A percentile compares a stretch with the other conserved stretches of the same genome.
Evolutionary conservation across 73 alveolate species (phyloP).

Genomic region (Blepharisma japonicum): DNA sequence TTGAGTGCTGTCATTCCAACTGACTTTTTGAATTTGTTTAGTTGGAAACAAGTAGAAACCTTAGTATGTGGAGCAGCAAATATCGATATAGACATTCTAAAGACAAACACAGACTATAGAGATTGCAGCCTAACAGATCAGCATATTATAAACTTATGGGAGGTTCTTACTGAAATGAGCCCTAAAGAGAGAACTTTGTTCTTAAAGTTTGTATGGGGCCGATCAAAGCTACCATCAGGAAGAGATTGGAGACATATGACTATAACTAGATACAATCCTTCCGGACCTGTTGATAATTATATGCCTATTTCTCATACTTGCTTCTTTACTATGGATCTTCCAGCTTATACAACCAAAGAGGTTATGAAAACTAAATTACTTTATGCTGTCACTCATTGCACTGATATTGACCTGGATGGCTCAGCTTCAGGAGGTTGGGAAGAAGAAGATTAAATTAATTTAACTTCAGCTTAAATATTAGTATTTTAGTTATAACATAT

Average conservation of each 20-base stretch:
- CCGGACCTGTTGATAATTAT: conserved; percentile 49
- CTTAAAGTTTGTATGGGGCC: conserved; percentile 88
- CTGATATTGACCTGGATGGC: conserved; percentile 68
- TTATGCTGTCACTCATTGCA: conserved; percentile 79
- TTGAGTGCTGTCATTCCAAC: conserved; percentile 66
- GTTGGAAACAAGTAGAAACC: conserved; percentile 85
- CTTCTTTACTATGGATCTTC: conserved; percentile 76
- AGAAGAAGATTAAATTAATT: not conserved
- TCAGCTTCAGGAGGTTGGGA: conserved; percentile 29
- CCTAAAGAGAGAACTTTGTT: conserved; percentile 75
- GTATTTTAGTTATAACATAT: not conserved
- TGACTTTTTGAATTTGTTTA: conserved; percentile 56
- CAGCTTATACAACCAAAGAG: conserved; percentile 73
- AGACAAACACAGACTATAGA: conserved; percentile 74
- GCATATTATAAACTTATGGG: conserved; percentile 73
- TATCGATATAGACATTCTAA: conserved; percentile 70
- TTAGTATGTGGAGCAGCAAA: conserved; percentile 84
- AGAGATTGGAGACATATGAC: conserved; percentile 51
- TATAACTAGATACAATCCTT: conserved; percentile 17
- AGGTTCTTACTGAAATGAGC: conserved; percentile 60
- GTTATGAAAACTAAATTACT: conserved; percentile 59
- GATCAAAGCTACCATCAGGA: conserved; percentile 78
- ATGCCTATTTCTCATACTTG: conserved; percentile 83
- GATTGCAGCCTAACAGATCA: conserved; percentile 55
- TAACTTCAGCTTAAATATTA: not conserved